Conservation (phyloP, 805 yeast genomes). For the Myxozyma melibiosi region DNA sequence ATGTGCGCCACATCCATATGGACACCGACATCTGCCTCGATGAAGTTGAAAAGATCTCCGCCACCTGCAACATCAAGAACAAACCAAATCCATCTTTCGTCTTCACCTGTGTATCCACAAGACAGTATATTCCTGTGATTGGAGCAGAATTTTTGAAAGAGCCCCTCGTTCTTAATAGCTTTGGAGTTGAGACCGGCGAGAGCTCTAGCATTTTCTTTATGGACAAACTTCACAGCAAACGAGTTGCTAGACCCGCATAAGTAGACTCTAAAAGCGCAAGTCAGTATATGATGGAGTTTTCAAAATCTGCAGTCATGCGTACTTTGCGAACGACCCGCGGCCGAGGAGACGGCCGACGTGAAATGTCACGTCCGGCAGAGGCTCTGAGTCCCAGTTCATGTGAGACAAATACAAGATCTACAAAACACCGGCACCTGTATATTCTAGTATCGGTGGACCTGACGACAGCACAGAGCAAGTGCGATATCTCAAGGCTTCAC, state of each 20-base stretch:
- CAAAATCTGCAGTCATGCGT: slow-evolving; percentile 30
- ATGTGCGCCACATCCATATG: slow-evolving; percentile 67
- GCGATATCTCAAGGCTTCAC: too few species aligned
- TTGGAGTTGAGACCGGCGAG: slow-evolving; percentile 37
- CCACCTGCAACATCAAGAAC: slow-evolving; percentile 70
- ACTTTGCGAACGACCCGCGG: slow-evolving; percentile 68
- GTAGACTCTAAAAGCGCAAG: slow-evolving; percentile 47
- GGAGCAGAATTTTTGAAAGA: slow-evolving; percentile 60
- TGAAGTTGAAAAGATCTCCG: slow-evolving; percentile 78
- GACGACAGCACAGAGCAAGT: too few species aligned
- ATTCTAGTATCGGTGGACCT: too few species aligned
- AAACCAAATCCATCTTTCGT: slow-evolving; percentile 62
- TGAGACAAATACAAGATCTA: too few species aligned
- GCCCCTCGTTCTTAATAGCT: slow-evolving; percentile 54
- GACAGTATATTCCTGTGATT: slow-evolving; percentile 61
- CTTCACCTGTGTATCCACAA: slow-evolving; percentile 56
- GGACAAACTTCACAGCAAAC: slow-evolving; percentile 61
- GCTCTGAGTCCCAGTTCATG: slow-evolving; percentile 10
- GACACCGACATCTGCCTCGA: slow-evolving; percentile 73
- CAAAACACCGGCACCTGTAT: too few species aligned
- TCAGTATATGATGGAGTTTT: not conserved
- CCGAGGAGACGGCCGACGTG: slow-evolving; percentile 57
- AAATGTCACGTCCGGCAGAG: slow-evolving; percentile 12
- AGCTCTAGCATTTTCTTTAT: slow-evolving; percentile 42
- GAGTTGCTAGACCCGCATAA: slow-evolving; percentile 48